phyloP scores from a whole-genome alignment of 805 yeast species.

The Kodamaea jinghongensis region DNA sequence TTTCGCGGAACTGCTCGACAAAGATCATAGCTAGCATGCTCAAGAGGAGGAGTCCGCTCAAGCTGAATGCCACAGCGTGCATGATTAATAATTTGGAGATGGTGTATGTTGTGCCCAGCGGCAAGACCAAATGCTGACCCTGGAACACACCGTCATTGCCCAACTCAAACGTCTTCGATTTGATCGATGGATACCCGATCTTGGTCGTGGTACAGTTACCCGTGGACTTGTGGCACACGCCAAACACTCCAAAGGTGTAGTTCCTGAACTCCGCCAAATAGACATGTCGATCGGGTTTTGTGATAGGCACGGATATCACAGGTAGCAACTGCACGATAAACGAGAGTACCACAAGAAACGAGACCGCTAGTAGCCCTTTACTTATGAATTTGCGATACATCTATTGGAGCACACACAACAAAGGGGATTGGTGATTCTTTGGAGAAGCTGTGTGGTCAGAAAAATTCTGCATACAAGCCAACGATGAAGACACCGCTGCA shows the following conservation, averaged over 20 bases:
- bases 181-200: slow-evolving; percentile 36
- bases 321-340: slow-evolving; percentile 37
- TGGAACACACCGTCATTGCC: slow-evolving; percentile 6
- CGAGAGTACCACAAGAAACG: slow-evolving; percentile 28
- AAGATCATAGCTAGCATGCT: slow-evolving; percentile 9
- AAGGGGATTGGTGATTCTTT: no score
- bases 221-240: slow-evolving; percentile 33
- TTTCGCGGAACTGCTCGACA: slow-evolving; percentile 4
- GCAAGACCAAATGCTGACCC: slow-evolving; percentile 31
- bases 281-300: slow-evolving; percentile 19
- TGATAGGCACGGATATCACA: slow-evolving; percentile 41
- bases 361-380: slow-evolving; percentile 28
- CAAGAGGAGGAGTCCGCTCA: slow-evolving; percentile 22
- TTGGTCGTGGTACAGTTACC: slow-evolving; percentile 29
- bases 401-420: no score
- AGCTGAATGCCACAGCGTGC: slow-evolving; percentile 39
- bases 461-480: background rate
- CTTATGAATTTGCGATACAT: slow-evolving; percentile 19
- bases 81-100: slow-evolving; percentile 41
- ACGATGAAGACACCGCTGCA: no score
- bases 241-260: slow-evolving; percentile 44
- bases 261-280: slow-evolving; percentile 31
- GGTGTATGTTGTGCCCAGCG: slow-evolving; percentile 37
- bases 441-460: background rate
- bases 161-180: slow-evolving; percentile 14